A percentile compares a stretch with the other conserved stretches of the same genome.
These are phyloP conservation scores for Colletotrichum brevisporum DNA, from an alignment of 2,329 filamentous ascomycete genomes.

Conservation along the genomic window DNA sequence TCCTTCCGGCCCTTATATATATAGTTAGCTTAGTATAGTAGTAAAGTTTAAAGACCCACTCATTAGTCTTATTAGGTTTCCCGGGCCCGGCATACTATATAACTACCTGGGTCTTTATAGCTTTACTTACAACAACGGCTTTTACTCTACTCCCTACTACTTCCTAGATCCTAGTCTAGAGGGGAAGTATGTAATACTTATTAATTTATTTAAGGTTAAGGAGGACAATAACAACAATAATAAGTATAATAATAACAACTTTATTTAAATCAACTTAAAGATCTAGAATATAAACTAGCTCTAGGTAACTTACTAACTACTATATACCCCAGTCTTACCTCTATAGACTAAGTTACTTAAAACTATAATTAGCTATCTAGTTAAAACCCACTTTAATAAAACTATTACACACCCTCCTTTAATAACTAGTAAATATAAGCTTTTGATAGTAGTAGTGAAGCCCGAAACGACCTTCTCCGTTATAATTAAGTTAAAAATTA, in stretches of 20 bases:
- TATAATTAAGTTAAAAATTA: neutral
- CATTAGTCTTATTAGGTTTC: conserved; percentile 46
- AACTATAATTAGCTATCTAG: neutral
- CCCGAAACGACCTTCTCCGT: neutral
- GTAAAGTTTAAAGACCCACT: conserved; percentile 40
- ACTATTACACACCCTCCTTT: neutral
- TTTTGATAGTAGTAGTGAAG: neutral
- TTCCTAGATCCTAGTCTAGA: neutral
- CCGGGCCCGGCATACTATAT: conserved; percentile 44
- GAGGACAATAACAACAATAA: conserved; percentile 1
- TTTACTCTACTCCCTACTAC: conserved; percentile 52
- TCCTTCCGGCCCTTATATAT: conserved; percentile 50
- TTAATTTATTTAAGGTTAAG: neutral
- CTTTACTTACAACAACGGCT: conserved; percentile 61
- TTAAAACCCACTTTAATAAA: neutral
- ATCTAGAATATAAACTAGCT: neutral
- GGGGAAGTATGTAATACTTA: conserved; percentile 3
- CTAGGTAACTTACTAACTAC: conserved; percentile 5
- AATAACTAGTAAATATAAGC: neutral
- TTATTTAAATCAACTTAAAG: conserved; percentile 5
- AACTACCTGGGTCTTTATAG: conserved; percentile 59
- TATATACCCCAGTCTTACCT: neutral
- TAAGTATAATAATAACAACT: neutral
- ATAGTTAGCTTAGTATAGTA: conserved; percentile 47
- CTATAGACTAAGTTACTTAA: neutral